Conservation (phyloP, 345 rosid species). For the Eucalyptus albens region DNA sequence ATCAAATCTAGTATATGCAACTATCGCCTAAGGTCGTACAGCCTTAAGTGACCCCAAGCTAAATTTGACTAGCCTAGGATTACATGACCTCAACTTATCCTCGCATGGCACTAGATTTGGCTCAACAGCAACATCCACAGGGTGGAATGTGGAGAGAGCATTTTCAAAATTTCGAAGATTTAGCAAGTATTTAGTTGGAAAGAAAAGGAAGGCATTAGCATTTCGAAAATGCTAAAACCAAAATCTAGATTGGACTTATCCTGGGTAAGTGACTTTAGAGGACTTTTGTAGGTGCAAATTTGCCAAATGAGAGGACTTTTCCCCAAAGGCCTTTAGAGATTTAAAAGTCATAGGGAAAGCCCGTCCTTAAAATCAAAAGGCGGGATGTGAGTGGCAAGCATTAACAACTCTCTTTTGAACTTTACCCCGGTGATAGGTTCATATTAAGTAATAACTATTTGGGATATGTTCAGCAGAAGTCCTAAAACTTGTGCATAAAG, state of each 20-base stretch:
- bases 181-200: neutral
- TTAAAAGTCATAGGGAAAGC: neutral
- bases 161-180: neutral
- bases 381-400: accelerated
- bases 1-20: accelerated
- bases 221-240: neutral
- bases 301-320: neutral
- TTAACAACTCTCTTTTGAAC: neutral
- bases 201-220: neutral
- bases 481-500: no score
- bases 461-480: no score
- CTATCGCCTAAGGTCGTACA: accelerated
- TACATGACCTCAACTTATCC: accelerated
- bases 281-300: neutral
- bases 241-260: neutral
- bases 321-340: neutral
- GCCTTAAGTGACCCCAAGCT: neutral
- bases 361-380: neutral
- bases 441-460: neutral
- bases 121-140: accelerated
- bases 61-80: neutral
- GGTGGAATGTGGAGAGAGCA: neutral
- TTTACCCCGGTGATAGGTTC: accelerated
- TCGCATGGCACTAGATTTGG: neutral
- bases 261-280: neutral